Conservation (phyloP, 495 filamentous ascomycete genomes). For the Neurospora sp. region DNA sequence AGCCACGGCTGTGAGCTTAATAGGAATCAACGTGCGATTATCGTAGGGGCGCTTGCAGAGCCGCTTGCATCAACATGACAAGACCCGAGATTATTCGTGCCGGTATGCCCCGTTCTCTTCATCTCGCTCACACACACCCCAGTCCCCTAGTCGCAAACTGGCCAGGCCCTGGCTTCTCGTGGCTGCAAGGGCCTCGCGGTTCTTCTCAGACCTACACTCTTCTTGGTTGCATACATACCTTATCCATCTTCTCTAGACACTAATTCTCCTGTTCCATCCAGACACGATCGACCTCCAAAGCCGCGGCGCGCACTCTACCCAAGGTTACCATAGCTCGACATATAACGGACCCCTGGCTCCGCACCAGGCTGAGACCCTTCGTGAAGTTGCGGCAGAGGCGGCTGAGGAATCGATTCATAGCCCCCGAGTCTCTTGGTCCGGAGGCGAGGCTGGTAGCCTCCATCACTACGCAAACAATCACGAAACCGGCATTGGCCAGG, state of each 20-base stretch:
- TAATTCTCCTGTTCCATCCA: constrained; percentile 28
- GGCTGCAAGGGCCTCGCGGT: constrained; percentile 10
- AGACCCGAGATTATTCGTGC: constrained; percentile 71
- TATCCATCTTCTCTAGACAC: constrained; percentile 6
- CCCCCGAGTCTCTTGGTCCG: constrained; percentile 42
- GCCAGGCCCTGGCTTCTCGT: constrained; percentile 12
- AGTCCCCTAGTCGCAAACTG: neutral
- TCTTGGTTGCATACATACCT: constrained; percentile 1
- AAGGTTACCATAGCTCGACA: constrained; percentile 51
- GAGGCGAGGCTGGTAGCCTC: constrained; percentile 35
- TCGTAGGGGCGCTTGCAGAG: neutral
- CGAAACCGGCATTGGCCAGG: constrained; percentile 34
- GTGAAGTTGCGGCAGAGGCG: constrained; percentile 65
- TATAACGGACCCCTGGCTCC: constrained; percentile 52
- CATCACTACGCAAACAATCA: constrained; percentile 42
- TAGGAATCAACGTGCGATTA: neutral
- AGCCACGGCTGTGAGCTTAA: neutral
- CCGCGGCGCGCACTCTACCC: constrained; percentile 67
- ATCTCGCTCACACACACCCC: constrained; percentile 15
- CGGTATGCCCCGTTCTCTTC: constrained; percentile 40
- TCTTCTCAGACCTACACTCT: constrained; percentile 9
- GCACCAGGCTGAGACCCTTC: constrained; percentile 76
- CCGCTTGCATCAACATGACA: constrained; percentile 45
- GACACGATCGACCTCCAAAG: constrained; percentile 95
- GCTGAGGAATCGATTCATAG: constrained; percentile 53